Percentiles rank a stretch among this genome's conserved stretches.
phyloP scores from a whole-genome alignment of 495 filamentous ascomycete genomes.

The Penicillium egyptiacum region DNA sequence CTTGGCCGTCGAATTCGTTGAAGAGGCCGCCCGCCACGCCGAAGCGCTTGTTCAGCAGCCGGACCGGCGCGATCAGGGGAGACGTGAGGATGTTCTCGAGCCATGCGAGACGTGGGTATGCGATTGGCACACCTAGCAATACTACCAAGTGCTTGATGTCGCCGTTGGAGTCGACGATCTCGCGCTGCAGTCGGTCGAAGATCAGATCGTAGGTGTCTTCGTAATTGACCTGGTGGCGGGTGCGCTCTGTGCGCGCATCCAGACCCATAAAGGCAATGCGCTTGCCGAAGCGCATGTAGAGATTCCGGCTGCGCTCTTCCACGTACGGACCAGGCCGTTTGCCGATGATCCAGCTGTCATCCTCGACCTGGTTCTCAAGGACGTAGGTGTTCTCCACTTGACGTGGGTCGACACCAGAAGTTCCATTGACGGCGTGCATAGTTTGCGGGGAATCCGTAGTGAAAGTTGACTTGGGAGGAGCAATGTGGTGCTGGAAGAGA shows the following conservation, averaged over 20 bases:
- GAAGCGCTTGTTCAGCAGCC: constrained; percentile 87
- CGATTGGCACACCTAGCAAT: constrained; percentile 88
- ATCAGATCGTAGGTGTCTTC: constrained; percentile 84
- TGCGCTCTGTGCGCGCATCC: constrained; percentile 89
- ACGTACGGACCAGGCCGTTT: constrained; percentile 75
- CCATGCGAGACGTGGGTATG: constrained; percentile 92
- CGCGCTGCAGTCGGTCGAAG: constrained; percentile 64
- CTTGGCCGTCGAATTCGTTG: constrained; percentile 88
- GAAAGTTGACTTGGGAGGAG: constrained; percentile 78
- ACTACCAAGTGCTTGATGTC: constrained; percentile 80
- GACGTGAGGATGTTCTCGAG: constrained; percentile 85
- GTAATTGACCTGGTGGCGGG: constrained; percentile 88
- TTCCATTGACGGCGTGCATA: constrained; percentile 48
- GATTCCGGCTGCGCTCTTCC: constrained; percentile 71
- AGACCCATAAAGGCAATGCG: constrained; percentile 83
- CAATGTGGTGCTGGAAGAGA: constrained; percentile 89
- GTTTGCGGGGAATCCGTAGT: constrained; percentile 67
- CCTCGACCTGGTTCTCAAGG: constrained; percentile 53
- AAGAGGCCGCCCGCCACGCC: constrained; percentile 82
- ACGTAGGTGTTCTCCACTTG: constrained; percentile 72
- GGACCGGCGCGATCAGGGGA: constrained; percentile 80
- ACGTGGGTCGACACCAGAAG: constrained; percentile 57
- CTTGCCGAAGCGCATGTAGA: constrained; percentile 82
- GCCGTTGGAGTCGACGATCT: constrained; percentile 61
- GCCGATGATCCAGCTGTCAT: constrained; percentile 80